Percentiles rank a stretch among this genome's conserved stretches.
Evolutionary conservation across 2,329 filamentous ascomycete genomes (phyloP).

Genomic region (Chaetomium strumarium): DNA sequence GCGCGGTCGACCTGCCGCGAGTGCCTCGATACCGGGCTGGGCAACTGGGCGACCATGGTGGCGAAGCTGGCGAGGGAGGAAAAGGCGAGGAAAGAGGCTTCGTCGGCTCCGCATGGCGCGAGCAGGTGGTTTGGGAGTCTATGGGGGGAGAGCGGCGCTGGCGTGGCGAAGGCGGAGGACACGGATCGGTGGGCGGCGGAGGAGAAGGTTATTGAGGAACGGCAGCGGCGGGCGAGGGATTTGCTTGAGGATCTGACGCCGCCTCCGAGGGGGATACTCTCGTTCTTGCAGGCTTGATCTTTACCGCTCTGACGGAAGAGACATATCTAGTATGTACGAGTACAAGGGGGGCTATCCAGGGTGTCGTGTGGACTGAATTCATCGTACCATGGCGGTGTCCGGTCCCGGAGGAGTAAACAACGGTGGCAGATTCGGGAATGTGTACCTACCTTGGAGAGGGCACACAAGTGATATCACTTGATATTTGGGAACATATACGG

Average conservation of each 20-base stretch:
- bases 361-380: background rate
- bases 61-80: slow-evolving; percentile 53
- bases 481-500: no score
- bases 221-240: slow-evolving; percentile 45
- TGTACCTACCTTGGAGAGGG: no score
- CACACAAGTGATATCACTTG: no score
- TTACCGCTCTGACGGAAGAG: background rate
- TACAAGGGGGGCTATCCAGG: no score
- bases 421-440: no score
- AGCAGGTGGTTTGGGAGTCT: slow-evolving; percentile 35
- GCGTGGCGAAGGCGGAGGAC: slow-evolving; percentile 29
- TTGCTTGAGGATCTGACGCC: slow-evolving; percentile 44
- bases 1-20: slow-evolving; percentile 62
- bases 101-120: background rate
- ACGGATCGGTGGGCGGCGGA: slow-evolving; percentile 50
- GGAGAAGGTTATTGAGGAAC: slow-evolving; percentile 47
- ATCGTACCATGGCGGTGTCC: no score
- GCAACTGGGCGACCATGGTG: slow-evolving; percentile 82
- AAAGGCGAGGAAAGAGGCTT: slow-evolving; percentile 30
- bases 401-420: no score
- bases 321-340: background rate
- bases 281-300: slow-evolving; percentile 15
- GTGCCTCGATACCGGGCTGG: slow-evolving; percentile 69
- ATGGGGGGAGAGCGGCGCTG: slow-evolving; percentile 32
- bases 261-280: slow-evolving; percentile 26